A percentile compares a stretch with the other conserved stretches of the same genome.
Conservation (phyloP, 2,329 filamentous ascomycete species). For the Penicillium sp. region DNA sequence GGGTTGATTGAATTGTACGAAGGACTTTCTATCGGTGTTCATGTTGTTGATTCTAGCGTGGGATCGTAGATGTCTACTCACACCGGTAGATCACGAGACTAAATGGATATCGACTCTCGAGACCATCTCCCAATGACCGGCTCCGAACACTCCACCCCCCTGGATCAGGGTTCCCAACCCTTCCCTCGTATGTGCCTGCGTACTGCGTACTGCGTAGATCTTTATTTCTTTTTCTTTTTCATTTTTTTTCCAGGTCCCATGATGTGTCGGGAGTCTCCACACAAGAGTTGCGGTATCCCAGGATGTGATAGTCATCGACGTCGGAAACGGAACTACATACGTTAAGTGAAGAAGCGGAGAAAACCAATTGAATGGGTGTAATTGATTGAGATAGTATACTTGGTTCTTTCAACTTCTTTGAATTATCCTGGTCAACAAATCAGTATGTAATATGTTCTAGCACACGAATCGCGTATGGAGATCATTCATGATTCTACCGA, state of each 20-base stretch:
- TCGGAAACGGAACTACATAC: too few species aligned
- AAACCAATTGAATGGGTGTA: background rate
- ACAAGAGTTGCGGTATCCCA: conserved; percentile 4
- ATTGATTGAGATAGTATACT: too few species aligned
- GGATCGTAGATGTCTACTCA: too few species aligned
- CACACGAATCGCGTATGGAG: background rate
- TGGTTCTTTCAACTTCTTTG: too few species aligned
- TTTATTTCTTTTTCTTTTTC: background rate
- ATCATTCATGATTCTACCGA: too few species aligned
- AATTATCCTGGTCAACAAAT: too few species aligned
- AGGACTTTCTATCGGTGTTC: too few species aligned
- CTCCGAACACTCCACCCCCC: background rate
- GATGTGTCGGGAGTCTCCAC: conserved; percentile 22
- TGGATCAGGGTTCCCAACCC: conserved; percentile 16
- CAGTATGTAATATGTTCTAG: too few species aligned
- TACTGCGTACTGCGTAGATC: background rate
- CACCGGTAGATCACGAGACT: too few species aligned
- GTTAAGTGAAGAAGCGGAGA: too few species aligned
- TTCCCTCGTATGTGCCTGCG: conserved; percentile 2
- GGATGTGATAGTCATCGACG: background rate
- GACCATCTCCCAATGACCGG: conserved; percentile 4
- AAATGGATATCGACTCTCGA: background rate
- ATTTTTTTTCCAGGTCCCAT: conserved; percentile 28
- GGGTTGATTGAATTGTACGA: too few species aligned
- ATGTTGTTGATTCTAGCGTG: too few species aligned